Percentiles rank a stretch among this genome's conserved stretches.
Conservation (phyloP, 805 yeast species). For the Ascoidea rubescens region DNA sequence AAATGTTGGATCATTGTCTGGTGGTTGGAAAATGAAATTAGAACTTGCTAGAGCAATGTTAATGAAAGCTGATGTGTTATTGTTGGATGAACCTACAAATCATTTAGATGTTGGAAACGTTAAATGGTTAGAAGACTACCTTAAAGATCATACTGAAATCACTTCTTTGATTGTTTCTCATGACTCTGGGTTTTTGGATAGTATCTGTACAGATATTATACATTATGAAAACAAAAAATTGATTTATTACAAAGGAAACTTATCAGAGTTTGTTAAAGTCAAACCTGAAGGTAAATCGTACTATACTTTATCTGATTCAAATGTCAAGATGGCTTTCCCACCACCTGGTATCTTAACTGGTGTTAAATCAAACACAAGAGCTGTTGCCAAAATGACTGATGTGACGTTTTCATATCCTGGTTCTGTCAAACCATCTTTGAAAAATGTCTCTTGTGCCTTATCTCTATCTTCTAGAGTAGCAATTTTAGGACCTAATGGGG, state of each 20-base stretch:
- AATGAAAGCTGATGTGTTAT: slow-evolving; percentile 88
- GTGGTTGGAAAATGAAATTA: slow-evolving; percentile 99
- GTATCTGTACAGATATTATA: slow-evolving; percentile 91
- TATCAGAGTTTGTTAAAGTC: slow-evolving; percentile 80
- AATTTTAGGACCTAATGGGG: slow-evolving; percentile 95
- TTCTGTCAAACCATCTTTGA: slow-evolving; percentile 68
- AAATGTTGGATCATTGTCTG: slow-evolving; percentile 87
- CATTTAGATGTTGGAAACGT: slow-evolving; percentile 93
- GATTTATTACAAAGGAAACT: slow-evolving; percentile 91
- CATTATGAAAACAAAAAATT: slow-evolving; percentile 93
- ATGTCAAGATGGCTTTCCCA: slow-evolving; percentile 95
- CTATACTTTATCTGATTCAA: slow-evolving; percentile 84
- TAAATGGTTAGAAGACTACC: slow-evolving; percentile 84
- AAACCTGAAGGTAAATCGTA: slow-evolving; percentile 95
- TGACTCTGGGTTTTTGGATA: slow-evolving; percentile 92
- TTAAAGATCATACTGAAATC: slow-evolving; percentile 69
- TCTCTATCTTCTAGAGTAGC: slow-evolving; percentile 96
- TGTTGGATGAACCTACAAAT: slow-evolving; percentile 96
- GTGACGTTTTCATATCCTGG: slow-evolving; percentile 90
- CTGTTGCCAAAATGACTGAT: slow-evolving; percentile 77
- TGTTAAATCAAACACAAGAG: slow-evolving; percentile 86
- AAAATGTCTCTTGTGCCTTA: slow-evolving; percentile 74
- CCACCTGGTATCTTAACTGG: slow-evolving; percentile 98
- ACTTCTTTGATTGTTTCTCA: slow-evolving; percentile 94
- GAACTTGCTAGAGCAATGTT: slow-evolving; percentile 98